phyloP scores from a whole-genome alignment of 2,329 filamentous ascomycete species.

The Arachnomyces sp. region DNA sequence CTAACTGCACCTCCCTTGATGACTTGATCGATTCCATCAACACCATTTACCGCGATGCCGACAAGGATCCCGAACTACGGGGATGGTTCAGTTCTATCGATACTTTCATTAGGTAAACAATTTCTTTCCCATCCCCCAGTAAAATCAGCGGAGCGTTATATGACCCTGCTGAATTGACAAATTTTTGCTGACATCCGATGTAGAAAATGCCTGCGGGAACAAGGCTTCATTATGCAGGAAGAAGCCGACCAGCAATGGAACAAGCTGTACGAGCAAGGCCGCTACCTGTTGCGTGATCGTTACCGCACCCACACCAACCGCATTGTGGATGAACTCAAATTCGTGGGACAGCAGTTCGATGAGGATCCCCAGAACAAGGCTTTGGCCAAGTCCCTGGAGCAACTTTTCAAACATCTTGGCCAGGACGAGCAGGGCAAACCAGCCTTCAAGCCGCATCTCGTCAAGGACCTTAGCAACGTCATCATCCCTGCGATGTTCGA shows the following conservation, averaged over 20 bases:
- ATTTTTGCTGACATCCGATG: conserved; percentile 7
- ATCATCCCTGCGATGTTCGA: conserved; percentile 79
- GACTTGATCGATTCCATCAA: conserved; percentile 81
- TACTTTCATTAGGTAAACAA: conserved; percentile 54
- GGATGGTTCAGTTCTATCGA: conserved; percentile 80
- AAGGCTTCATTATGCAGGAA: conserved; percentile 86
- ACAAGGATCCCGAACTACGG: conserved; percentile 77
- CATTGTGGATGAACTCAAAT: conserved; percentile 83
- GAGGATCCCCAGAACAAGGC: conserved; percentile 77
- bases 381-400: conserved; percentile 68
- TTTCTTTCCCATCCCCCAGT: neutral
- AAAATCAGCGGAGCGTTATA: neutral
- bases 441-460: conserved; percentile 81
- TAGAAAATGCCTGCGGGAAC: conserved; percentile 71
- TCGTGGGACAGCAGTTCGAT: conserved; percentile 81
- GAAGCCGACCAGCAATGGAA: conserved; percentile 75
- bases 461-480: conserved; percentile 82
- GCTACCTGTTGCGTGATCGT: conserved; percentile 78
- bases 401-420: conserved; percentile 84
- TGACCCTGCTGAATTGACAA: neutral
- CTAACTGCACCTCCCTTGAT: conserved; percentile 83
- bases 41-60: conserved; percentile 77
- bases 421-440: conserved; percentile 77
- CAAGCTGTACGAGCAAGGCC: conserved; percentile 72
- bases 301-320: conserved; percentile 82